Base-by-base conservation (phyloP, 129 eudicot species). In the Saussurea involucrata region DNA sequence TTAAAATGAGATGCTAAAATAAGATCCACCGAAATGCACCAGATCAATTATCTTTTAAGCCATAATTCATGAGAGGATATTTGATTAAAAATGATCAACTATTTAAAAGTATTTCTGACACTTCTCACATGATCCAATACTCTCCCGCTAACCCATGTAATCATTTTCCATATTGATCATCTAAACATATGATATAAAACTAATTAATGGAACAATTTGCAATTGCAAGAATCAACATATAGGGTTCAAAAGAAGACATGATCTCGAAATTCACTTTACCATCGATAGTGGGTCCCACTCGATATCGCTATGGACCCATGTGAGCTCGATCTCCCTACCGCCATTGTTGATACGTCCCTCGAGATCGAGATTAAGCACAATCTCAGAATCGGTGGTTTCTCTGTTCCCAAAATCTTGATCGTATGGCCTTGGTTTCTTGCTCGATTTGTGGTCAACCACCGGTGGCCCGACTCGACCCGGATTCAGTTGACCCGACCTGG, bases 251-350 rank as follows among this genome's bases (percentile, higher is more conserved):
- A 36, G 22, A 21, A 76, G 66, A 18, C 31, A 68, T 68, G 61
- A 63, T 32, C 66, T 33, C 25, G 66, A 24, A 21, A 22, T 37
- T 79, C 85, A 83, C 77, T 71, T 72, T 25, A 73, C 28, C 1
- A 84, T 72, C 36, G 78, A 63, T 55, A 78, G 69, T 3, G 80
- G 73, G 73, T 85, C 86, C 55, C 71, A 77, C 80, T 63, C 67
- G 34, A 15, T 73, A 66, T 79, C 76, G 10, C 63, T 60, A 49
- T 65, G 86, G 70, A 42, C 80, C 91, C 91, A 86, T 82, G 76
- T 78, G 28, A 82, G 78, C 78, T 77, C 70, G 34, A 68, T 57
- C 37, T 75, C 85, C 69, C 65, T 78, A 79, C 76, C 76, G 70
- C 66, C 80, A 27, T 29, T 68, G 61, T 75, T 40, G 44, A 33